Conservation (phyloP, 2,329 filamentous ascomycete species). For the Pezicula carpinea region DNA sequence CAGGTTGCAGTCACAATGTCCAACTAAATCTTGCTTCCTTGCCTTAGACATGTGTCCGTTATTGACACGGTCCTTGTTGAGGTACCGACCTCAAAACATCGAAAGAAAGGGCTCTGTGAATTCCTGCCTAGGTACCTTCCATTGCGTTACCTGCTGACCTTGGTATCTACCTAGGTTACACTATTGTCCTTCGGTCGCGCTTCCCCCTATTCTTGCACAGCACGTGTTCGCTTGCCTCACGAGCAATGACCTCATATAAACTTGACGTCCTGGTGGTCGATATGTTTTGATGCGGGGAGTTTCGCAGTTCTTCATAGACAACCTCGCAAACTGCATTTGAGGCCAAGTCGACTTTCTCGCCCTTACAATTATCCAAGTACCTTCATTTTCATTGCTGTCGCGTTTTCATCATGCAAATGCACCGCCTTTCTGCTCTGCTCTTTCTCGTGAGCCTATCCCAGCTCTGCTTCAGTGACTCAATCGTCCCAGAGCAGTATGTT, state of each 20-base stretch:
- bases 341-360: not conserved
- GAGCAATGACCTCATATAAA: not conserved
- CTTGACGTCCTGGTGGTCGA: not conserved
- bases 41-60: no score
- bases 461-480: not conserved
- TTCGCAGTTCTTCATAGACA: not conserved
- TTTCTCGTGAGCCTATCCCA: not conserved
- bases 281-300: not conserved
- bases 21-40: no score
- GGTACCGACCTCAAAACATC: no score
- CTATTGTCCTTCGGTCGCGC: not conserved
- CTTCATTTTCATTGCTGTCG: not conserved
- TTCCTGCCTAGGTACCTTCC: no score
- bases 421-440: not conserved
- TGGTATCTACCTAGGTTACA: not conserved
- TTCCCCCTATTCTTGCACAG: not conserved
- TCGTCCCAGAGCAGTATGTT: conserved; percentile 9
- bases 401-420: conserved; percentile 3
- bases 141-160: no score
- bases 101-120: no score
- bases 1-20: no score
- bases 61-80: no score
- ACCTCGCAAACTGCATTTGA: no score
- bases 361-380: no score
- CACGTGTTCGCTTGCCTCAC: not conserved